These are phyloP conservation scores for Yamadazyma phyllophila DNA, from an alignment of 805 yeast genomes.

Conservation along the genomic window DNA sequence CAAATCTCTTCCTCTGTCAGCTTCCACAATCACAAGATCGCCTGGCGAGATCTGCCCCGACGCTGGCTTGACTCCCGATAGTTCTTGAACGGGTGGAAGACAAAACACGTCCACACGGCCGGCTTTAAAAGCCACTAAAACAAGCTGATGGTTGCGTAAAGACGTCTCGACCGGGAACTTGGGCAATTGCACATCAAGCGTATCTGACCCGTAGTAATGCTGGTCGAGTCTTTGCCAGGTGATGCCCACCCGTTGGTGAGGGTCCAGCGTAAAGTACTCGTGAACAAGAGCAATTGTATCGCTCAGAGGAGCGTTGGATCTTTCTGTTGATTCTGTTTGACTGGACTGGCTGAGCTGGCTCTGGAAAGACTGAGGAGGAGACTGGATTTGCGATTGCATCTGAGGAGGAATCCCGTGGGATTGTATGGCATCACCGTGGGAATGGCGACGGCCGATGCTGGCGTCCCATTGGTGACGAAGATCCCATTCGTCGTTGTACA, in stretches of 20 bases:
- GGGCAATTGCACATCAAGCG: constrained; percentile 34
- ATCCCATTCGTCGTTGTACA: constrained; percentile 3
- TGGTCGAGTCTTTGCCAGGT: constrained; percentile 26
- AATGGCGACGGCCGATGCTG: neutral
- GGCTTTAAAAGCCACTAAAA: constrained; percentile 72
- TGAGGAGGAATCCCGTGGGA: too few species aligned
- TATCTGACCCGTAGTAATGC: constrained; percentile 29
- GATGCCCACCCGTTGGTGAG: constrained; percentile 40
- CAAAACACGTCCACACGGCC: constrained; percentile 78
- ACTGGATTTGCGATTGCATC: too few species aligned
- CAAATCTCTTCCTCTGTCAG: constrained; percentile 77
- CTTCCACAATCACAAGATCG: constrained; percentile 78
- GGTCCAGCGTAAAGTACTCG: constrained; percentile 37
- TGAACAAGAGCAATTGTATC: constrained; percentile 16
- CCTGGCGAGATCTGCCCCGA: constrained; percentile 43
- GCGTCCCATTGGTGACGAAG: neutral
- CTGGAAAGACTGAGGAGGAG: too few species aligned
- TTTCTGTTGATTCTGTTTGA: too few species aligned
- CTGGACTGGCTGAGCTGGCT: too few species aligned
- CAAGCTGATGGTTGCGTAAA: constrained; percentile 40
- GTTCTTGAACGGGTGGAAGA: constrained; percentile 33
- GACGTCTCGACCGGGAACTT: constrained; percentile 37
- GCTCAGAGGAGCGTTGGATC: too few species aligned
- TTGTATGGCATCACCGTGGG: neutral
- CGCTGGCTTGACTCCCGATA: constrained; percentile 14